Conservation (phyloP, 805 yeast species). For the Zygosaccharomyces rouxii region DNA sequence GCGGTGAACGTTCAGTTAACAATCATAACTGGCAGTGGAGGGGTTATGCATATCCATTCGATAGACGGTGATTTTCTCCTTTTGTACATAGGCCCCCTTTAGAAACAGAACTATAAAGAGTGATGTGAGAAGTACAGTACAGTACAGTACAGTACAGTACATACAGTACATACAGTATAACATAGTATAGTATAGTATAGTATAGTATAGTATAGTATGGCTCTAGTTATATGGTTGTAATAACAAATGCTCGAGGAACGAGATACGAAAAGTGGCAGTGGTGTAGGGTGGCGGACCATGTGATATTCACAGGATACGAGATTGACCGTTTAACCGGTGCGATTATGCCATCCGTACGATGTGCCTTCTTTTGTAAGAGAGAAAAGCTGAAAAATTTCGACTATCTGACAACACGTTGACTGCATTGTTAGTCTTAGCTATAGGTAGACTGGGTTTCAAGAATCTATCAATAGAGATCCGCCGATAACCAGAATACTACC, state of each 20-base stretch:
- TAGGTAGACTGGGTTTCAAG: background rate
- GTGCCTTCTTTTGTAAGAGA: background rate
- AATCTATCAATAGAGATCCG: background rate
- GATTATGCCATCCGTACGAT: background rate
- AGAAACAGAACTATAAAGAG: background rate
- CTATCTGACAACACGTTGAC: background rate
- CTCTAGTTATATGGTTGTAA: background rate
- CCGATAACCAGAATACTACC: background rate
- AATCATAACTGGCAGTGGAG: slow-evolving; percentile 3
- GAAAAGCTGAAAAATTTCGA: background rate
- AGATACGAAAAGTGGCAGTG: too few species aligned
- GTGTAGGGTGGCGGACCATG: too few species aligned
- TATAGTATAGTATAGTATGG: too few species aligned
- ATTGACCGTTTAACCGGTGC: background rate
- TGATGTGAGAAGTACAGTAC: background rate
- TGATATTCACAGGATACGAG: too few species aligned
- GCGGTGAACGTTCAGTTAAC: background rate
- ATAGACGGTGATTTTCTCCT: background rate
- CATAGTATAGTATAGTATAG: background rate
- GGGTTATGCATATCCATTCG: slow-evolving; percentile 2
- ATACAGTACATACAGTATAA: background rate
- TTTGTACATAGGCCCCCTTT: background rate
- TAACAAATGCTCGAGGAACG: background rate
- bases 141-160: background rate
- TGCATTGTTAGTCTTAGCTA: background rate